A percentile compares a stretch with the other conserved stretches of the same genome.
Evolutionary conservation across 202 grass and related monocot species (phyloP).

Genomic region (Saccharum hybrid): DNA sequence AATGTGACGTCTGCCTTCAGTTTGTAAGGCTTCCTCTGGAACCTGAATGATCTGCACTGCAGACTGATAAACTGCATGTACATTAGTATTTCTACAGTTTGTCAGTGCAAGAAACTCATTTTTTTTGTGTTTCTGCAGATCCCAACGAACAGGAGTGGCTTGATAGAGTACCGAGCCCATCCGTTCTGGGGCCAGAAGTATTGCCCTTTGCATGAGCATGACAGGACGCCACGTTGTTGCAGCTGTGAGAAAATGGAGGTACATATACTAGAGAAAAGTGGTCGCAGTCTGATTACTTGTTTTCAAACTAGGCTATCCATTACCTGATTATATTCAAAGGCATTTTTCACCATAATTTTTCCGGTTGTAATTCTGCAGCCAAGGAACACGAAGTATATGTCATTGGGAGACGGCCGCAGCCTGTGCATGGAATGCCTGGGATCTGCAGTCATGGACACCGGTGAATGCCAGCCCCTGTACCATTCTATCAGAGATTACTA

Average conservation of each 20-base stretch:
- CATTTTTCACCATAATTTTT: background rate
- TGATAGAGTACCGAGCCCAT: conserved; percentile 94
- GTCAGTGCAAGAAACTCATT: background rate
- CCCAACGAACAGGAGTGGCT: conserved; percentile 66
- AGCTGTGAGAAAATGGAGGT: conserved; percentile 99
- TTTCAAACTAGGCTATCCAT: conserved; percentile 4
- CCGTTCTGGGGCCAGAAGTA: conserved; percentile 99
- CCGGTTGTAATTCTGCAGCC: conserved; percentile 52
- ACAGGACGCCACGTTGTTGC: conserved; percentile 86
- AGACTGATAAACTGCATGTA: conserved; percentile 24
- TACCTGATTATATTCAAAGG: background rate
- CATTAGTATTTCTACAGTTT: conserved; percentile 12
- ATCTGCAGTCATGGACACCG: conserved; percentile 90
- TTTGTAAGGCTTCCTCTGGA: conserved; percentile 73
- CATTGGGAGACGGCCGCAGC: conserved; percentile 79
- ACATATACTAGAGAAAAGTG: background rate
- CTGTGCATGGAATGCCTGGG: conserved; percentile 93
- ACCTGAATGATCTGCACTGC: conserved; percentile 21
- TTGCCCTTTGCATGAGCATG: conserved; percentile 85
- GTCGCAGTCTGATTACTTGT: background rate
- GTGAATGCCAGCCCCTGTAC: conserved; percentile 86
- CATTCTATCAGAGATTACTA: conserved; percentile 97
- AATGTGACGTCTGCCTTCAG: conserved; percentile 94
- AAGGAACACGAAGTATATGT: conserved; percentile 81
- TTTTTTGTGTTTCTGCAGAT: conserved; percentile 61